Conservation (phyloP, 768 basidiomycete genomes). For the Pisolithus albus region DNA sequence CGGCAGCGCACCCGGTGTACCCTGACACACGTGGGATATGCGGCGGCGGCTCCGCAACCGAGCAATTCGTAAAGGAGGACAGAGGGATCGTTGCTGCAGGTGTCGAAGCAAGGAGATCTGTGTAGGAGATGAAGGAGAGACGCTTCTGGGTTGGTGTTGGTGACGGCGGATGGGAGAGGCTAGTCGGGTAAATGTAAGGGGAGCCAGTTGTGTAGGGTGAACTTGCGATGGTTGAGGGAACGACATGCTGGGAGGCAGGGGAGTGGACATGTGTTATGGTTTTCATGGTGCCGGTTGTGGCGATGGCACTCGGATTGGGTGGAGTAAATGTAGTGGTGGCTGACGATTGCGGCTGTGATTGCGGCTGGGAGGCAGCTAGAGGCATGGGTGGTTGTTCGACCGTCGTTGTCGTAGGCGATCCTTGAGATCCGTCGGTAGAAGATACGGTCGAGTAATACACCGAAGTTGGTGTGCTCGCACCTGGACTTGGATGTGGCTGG, state of each 20-base stretch:
- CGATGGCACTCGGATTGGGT: slow-evolving; percentile 3
- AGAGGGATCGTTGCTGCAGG: slow-evolving; percentile 69
- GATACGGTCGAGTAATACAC: slow-evolving; percentile 39
- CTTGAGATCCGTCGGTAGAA: slow-evolving; percentile 33
- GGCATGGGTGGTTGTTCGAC: slow-evolving; percentile 22
- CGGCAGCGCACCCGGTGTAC: slow-evolving; percentile 14
- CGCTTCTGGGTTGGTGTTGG: slow-evolving; percentile 54
- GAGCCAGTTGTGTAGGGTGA: slow-evolving; percentile 10
- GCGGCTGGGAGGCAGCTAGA: slow-evolving; percentile 15
- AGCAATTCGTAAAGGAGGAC: slow-evolving; percentile 62
- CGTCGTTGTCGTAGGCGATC: slow-evolving; percentile 34
- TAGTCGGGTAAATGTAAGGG: slow-evolving; percentile 18
- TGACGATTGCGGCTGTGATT: slow-evolving; percentile 6
- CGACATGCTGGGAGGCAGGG: not conserved
- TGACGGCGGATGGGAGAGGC: slow-evolving; percentile 35
- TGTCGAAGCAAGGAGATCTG: slow-evolving; percentile 73
- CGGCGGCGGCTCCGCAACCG: slow-evolving; percentile 56
- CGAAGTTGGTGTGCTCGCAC: slow-evolving; percentile 43
- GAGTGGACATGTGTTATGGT: slow-evolving; percentile 12
- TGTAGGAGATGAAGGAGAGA: slow-evolving; percentile 84
- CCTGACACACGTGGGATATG: slow-evolving; percentile 63
- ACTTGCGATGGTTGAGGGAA: not conserved
- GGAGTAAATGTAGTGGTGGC: slow-evolving; percentile 15
- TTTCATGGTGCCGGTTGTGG: slow-evolving; percentile 13
- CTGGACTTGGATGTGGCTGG: slow-evolving; percentile 12